Evolutionary conservation across 352 stramenopile genomes (phyloP).

Genomic region (Thalassiosira ordinaria): DNA sequence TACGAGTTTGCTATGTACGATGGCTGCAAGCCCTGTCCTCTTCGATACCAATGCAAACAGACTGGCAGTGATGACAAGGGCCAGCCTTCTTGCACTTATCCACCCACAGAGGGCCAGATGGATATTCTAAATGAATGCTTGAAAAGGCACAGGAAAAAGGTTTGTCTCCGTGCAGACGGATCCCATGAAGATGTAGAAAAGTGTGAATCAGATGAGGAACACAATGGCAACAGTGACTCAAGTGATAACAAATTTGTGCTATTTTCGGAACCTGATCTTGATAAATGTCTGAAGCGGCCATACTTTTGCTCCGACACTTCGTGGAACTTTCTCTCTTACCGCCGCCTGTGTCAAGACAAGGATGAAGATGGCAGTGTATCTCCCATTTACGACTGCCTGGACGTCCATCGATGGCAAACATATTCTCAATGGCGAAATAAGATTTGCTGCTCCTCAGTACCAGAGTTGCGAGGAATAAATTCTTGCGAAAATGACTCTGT

Average conservation of each 20-base stretch:
- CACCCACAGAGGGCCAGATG: slow-evolving; percentile 57
- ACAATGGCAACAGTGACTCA: background rate
- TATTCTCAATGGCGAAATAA: slow-evolving; percentile 61
- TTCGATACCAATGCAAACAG: slow-evolving; percentile 90
- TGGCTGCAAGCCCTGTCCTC: slow-evolving; percentile 94
- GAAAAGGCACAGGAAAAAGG: slow-evolving; percentile 70
- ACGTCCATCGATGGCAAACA: slow-evolving; percentile 53
- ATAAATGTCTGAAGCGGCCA: slow-evolving; percentile 78
- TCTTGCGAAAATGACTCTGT: slow-evolving; percentile 47
- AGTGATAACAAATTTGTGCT: slow-evolving; percentile 41
- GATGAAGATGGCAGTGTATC: slow-evolving; percentile 38
- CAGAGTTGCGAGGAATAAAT: slow-evolving; percentile 57
- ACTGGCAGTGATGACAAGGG: slow-evolving; percentile 37
- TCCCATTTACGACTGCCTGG: slow-evolving; percentile 61
- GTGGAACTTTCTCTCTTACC: slow-evolving; percentile 77
- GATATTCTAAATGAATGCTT: slow-evolving; percentile 83
- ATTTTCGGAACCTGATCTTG: slow-evolving; percentile 71
- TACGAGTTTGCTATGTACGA: slow-evolving; percentile 94
- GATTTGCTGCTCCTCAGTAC: slow-evolving; percentile 57
- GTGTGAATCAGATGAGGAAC: slow-evolving; percentile 29
- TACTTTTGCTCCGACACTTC: slow-evolving; percentile 81
- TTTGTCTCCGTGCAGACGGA: slow-evolving; percentile 78
- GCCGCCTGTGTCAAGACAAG: slow-evolving; percentile 66
- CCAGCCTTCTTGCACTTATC: slow-evolving; percentile 84
- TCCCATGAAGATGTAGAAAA: slow-evolving; percentile 64